phyloP scores from a whole-genome alignment of 495 filamentous ascomycete genomes.

The Penicillium manginii region DNA sequence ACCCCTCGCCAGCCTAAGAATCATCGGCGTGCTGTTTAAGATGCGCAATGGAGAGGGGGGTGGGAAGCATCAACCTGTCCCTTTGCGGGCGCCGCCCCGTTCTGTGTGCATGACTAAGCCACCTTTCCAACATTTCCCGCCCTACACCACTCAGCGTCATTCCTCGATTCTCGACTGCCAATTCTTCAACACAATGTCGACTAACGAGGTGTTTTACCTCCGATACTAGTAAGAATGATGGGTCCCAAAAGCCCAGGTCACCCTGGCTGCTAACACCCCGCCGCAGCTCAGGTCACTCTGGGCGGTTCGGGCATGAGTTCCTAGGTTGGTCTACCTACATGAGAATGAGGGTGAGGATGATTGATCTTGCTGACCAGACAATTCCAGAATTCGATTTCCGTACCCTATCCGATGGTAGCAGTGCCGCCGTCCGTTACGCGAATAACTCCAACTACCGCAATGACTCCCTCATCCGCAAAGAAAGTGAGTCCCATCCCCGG shows the following conservation, averaged over 20 bases:
- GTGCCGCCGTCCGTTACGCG: constrained; percentile 93
- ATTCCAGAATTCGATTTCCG: constrained; percentile 92
- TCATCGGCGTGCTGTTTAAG: constrained; percentile 42
- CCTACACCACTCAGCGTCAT: constrained; percentile 9
- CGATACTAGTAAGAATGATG: constrained; percentile 83
- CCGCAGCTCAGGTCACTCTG: constrained; percentile 90
- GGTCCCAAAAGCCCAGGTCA: constrained; percentile 42
- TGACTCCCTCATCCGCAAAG: constrained; percentile 98
- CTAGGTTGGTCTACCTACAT: constrained; percentile 64
- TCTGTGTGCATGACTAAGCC: constrained; percentile 58
- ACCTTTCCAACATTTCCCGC: constrained; percentile 26
- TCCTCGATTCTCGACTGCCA: constrained; percentile 11
- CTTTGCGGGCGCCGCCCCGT: constrained; percentile 40
- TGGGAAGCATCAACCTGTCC: constrained; percentile 46
- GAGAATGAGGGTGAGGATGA: neutral
- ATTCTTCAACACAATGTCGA: constrained; percentile 46
- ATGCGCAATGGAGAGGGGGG: constrained; percentile 32
- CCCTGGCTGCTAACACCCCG: constrained; percentile 51
- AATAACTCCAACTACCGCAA: constrained; percentile 99
- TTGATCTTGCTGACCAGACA: constrained; percentile 30
- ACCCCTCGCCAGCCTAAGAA: constrained; percentile 47
- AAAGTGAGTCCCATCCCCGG: constrained; percentile 73
- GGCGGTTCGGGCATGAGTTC: constrained; percentile 98
- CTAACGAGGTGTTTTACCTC: constrained; percentile 87
- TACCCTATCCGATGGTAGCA: constrained; percentile 89